A percentile compares a stretch with the other conserved stretches of the same genome.
Evolutionary conservation across 2,329 filamentous ascomycete genomes (phyloP).

Genomic region (Monosporascus sp.): DNA sequence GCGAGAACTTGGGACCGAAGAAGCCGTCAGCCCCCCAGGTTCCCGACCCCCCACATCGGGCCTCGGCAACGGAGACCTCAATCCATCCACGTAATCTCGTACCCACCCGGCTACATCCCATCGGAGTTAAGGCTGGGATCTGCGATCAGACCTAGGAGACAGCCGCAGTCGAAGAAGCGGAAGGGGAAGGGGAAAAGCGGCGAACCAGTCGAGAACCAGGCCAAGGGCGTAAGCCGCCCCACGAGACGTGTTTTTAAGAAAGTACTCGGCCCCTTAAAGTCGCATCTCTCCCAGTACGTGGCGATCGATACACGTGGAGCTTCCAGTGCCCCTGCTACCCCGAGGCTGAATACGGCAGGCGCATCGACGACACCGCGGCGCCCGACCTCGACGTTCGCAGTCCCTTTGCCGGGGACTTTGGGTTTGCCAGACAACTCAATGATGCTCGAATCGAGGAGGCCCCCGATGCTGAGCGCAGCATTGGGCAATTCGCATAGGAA

Average conservation of each 20-base stretch:
- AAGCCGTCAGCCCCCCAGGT: conserved; percentile 13
- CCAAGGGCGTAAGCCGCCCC: conserved; percentile 19
- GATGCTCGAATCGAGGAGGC: conserved; percentile 26
- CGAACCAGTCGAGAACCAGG: conserved; percentile 17
- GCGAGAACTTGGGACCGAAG: conserved; percentile 18
- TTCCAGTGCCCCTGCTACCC: conserved; percentile 6
- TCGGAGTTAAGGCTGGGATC: conserved; percentile 38
- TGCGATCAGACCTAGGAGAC: conserved; percentile 39
- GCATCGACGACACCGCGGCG: conserved; percentile 6
- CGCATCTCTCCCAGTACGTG: conserved; percentile 16
- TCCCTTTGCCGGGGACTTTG: conserved; percentile 16
- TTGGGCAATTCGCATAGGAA: conserved; percentile 35
- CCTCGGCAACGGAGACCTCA: conserved; percentile 45
- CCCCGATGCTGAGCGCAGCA: conserved; percentile 17
- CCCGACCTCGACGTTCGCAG: conserved; percentile 20
- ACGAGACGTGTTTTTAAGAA: conserved; percentile 29
- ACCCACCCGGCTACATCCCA: conserved; percentile 37
- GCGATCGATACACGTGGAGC: conserved; percentile 11
- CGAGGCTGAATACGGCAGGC: conserved; percentile 8
- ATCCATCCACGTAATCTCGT: conserved; percentile 48
- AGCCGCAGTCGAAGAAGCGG: conserved; percentile 28
- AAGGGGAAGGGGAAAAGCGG: conserved; percentile 17
- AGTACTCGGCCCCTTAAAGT: conserved; percentile 26
- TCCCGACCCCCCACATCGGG: conserved; percentile 40
- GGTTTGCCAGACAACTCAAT: conserved; percentile 13